phyloP scores from a whole-genome alignment of 176 grass and related monocot genomes.

The Cenchrus purpureus region DNA sequence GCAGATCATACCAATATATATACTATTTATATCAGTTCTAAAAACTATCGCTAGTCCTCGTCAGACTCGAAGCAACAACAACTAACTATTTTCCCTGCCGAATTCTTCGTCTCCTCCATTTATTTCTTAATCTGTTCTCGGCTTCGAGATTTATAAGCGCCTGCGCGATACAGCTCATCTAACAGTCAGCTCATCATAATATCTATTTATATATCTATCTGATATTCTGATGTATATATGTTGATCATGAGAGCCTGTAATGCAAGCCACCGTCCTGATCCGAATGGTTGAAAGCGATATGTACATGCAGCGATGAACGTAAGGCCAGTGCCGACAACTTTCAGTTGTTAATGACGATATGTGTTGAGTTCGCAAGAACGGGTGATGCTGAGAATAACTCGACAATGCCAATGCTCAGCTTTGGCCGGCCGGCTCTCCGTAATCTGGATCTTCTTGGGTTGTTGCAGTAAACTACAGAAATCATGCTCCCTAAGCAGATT shows the following conservation, averaged over 20 bases:
- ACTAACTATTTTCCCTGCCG: neutral
- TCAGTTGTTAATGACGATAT: too few relatives aligned
- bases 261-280: neutral
- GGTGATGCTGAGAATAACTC: too few relatives aligned
- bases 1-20: neutral
- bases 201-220: conserved; percentile 18
- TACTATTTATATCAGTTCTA: too few relatives aligned
- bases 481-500: neutral
- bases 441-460: conserved; percentile 29
- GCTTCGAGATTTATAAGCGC: conserved; percentile 25
- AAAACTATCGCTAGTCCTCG: neutral
- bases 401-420: neutral
- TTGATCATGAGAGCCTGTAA: neutral
- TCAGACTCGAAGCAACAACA: neutral
- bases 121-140: neutral
- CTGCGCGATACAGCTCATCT: neutral
- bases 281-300: conserved; percentile 9
- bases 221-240: neutral
- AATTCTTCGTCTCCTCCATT: neutral
- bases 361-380: neutral
- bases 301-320: neutral
- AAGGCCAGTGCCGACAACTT: neutral
- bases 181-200: conserved; percentile 20
- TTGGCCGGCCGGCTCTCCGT: conserved; percentile 19
- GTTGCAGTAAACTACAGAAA: too few relatives aligned